Evolutionary conservation across 257 asterid genomes (phyloP).

Genomic region (Capsicum chinense): DNA sequence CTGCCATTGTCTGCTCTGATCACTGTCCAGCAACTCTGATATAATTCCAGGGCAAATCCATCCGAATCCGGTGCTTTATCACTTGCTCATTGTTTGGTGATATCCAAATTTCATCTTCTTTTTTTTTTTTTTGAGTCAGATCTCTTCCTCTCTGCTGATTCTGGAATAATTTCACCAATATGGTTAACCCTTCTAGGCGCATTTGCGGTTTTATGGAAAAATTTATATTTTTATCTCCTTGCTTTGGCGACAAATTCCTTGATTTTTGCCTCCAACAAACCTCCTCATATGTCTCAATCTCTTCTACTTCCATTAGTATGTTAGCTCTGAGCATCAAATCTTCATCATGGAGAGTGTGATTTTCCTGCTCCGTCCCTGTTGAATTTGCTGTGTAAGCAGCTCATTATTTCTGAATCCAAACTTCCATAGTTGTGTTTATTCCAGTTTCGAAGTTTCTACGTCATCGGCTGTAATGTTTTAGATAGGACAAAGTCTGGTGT

Average conservation of each 20-base stretch:
- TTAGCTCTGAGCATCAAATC: not conserved
- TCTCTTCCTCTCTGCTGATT: not conserved
- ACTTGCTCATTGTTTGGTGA: not conserved
- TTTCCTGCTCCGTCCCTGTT: not conserved
- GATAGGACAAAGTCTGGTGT: not conserved
- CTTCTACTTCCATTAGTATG: conserved; percentile 15
- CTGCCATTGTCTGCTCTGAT: not conserved
- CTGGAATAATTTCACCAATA: not conserved
- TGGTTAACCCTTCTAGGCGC: not conserved
- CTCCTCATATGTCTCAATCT: not conserved
- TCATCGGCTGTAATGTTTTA: not conserved
- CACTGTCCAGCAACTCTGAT: not conserved
- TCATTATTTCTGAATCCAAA: too few species aligned
- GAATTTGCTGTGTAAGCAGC: not conserved
- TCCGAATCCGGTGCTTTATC: conserved; percentile 3
- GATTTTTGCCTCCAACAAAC: not conserved
- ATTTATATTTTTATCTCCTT: not conserved
- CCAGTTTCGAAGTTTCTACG: too few species aligned
- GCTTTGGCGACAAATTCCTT: not conserved
- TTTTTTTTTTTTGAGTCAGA: not conserved
- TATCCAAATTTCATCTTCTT: not conserved
- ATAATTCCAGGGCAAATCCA: not conserved
- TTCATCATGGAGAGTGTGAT: not conserved
- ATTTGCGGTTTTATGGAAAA: not conserved
- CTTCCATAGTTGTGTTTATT: too few species aligned